Percentiles rank a stretch among this genome's conserved stretches.
These are phyloP conservation scores for Aureobasidium sp. DNA, from an alignment of 2,329 filamentous ascomycete species.

Conservation along the genomic window DNA sequence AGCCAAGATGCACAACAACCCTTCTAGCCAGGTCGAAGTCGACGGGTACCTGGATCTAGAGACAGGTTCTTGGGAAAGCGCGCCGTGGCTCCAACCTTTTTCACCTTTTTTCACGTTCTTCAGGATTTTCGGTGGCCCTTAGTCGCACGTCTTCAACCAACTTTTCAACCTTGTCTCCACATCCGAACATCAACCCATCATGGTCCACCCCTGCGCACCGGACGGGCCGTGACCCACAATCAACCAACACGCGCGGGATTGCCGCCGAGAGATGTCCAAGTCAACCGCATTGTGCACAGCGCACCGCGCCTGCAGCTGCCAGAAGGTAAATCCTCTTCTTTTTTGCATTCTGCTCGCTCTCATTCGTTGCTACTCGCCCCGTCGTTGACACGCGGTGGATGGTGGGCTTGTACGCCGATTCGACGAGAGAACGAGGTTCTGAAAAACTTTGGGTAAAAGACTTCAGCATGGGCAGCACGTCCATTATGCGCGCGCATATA, in stretches of 20 bases:
- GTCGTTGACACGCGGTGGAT: constrained; percentile 1
- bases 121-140: not conserved
- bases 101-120: not conserved
- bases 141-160: constrained; percentile 3
- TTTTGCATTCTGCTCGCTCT: not conserved
- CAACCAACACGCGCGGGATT: constrained; percentile 8
- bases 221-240: constrained; percentile 11
- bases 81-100: constrained; percentile 6
- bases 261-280: constrained; percentile 10
- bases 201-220: not conserved
- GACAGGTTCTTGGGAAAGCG: constrained; percentile 3
- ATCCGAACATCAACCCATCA: constrained; percentile 9
- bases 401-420: constrained; percentile 9
- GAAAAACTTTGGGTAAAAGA: constrained; percentile 5
- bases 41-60: constrained; percentile 9
- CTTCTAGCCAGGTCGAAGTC: constrained; percentile 6
- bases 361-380: constrained; percentile 10
- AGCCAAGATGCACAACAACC: constrained; percentile 2
- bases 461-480: not conserved
- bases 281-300: constrained; percentile 3
- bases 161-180: constrained; percentile 9
- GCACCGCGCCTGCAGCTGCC: constrained; percentile 8
- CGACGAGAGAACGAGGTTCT: not conserved
- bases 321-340: constrained; percentile 3
- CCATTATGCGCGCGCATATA: not conserved